Evolutionary conservation across 352 stramenopile genomes (phyloP), one percentile per base, ranked within the genome.

Genomic region (Phytophthora hybrid): DNA sequence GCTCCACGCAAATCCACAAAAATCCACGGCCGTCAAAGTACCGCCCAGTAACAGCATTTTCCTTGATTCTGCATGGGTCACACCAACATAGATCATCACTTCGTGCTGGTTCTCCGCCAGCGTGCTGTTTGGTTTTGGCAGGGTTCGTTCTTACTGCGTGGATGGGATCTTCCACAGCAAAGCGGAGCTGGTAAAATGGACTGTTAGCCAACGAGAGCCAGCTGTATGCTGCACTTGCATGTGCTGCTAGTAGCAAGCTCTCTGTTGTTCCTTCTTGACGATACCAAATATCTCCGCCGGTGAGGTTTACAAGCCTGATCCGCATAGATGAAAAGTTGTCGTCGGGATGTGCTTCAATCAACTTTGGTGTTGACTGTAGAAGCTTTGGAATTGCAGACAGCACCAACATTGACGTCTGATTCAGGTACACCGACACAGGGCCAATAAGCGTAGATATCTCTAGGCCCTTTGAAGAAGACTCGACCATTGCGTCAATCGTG

Each of bases 371-470:
- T 19, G 46, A 19, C 7, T 65, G 64, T 29, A 91, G 56, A 49
- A 91, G 69, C n/a, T 78, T 85, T 4, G 85, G 77, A 11, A 94
- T 76, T 6, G 82, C 83, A 32, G 80, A 82, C 34, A 94, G 41
- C 54, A 93, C 74, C 6, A 95, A 56, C 54, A 93, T 90, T 11
- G 87, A 83, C 5, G 87, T 93, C 49, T 93, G 88, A 41, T 82
- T 93, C 32, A 95, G 41, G 53, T 90, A 93, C 9, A 95, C 29
- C 13, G 77, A 87, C 11, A 79, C 60, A 9, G 84, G 78, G 8
- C 87, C 84, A 41, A 93, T 51, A 0, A 88, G 56, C 13, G 85
- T 80, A 1, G 86, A 92, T 6, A 93, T 62, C 6, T 78, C 55
- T 7, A 88, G 53, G 0, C 86, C 79, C 11, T 64, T 72, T 11